Percentiles rank a stretch among this genome's conserved stretches.
phyloP scores from a whole-genome alignment of 495 filamentous ascomycete genomes.

The Hypoxylon crocopeplum region DNA sequence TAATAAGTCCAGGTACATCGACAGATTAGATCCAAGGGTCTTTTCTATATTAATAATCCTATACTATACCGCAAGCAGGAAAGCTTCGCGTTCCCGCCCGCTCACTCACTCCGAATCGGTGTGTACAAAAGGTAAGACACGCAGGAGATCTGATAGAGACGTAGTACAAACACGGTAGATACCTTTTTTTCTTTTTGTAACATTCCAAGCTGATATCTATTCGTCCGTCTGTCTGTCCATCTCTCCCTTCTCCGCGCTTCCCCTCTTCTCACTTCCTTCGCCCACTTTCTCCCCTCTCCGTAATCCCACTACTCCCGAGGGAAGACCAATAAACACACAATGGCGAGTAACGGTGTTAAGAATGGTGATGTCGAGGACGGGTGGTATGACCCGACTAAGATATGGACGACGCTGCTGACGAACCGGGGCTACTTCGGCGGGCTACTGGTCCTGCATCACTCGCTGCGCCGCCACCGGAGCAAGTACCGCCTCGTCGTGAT shows the following conservation, averaged over 20 bases:
- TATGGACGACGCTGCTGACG: slow-evolving; percentile 51
- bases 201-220: neutral
- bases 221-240: slow-evolving; percentile 1
- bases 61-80: slow-evolving; percentile 19
- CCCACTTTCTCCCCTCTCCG: neutral
- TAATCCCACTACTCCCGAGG: neutral
- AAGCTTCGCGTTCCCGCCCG: slow-evolving; percentile 7
- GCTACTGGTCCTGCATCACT: slow-evolving; percentile 47
- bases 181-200: neutral
- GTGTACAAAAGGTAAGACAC: slow-evolving; percentile 13
- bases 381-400: slow-evolving; percentile 45
- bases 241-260: neutral
- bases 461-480: slow-evolving; percentile 42
- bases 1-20: too few species aligned
- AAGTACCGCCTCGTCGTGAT: slow-evolving; percentile 50
- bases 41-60: slow-evolving; percentile 20
- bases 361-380: slow-evolving; percentile 16
- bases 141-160: neutral
- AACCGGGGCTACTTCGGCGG: slow-evolving; percentile 50
- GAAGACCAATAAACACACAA: neutral
- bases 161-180: slow-evolving; percentile 8
- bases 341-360: slow-evolving; percentile 21
- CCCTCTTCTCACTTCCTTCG: neutral
- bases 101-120: slow-evolving; percentile 23
- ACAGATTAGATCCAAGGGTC: too few species aligned